These are phyloP conservation scores for Aspergillus udagawae DNA, from an alignment of 2,329 filamentous ascomycete species.

Conservation along the genomic window DNA sequence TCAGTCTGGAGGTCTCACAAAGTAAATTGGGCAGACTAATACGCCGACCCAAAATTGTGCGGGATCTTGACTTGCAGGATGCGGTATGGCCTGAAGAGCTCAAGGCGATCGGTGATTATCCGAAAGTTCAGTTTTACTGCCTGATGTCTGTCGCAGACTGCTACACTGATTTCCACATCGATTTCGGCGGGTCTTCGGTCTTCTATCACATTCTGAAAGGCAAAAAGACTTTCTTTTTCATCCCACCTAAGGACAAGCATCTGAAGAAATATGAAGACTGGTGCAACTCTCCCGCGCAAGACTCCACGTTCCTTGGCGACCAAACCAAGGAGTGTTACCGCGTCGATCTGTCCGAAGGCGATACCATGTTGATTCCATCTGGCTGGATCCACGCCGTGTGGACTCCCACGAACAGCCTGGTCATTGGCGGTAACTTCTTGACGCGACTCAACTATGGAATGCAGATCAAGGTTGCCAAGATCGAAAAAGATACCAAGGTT, in stretches of 20 bases:
- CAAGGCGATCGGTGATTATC: slow-evolving; percentile 54
- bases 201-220: slow-evolving; percentile 68
- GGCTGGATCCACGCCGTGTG: slow-evolving; percentile 71
- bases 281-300: slow-evolving; percentile 64
- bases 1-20: slow-evolving; percentile 64
- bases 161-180: slow-evolving; percentile 69
- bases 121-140: slow-evolving; percentile 65
- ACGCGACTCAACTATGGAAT: slow-evolving; percentile 63
- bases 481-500: slow-evolving; percentile 65
- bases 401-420: slow-evolving; percentile 65
- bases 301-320: slow-evolving; percentile 61
- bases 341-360: slow-evolving; percentile 62
- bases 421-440: slow-evolving; percentile 68
- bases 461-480: slow-evolving; percentile 62
- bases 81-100: slow-evolving; percentile 49
- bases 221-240: slow-evolving; percentile 68
- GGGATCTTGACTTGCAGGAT: slow-evolving; percentile 56
- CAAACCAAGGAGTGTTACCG: slow-evolving; percentile 64
- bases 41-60: slow-evolving; percentile 60
- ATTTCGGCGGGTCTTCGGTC: slow-evolving; percentile 67
- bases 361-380: slow-evolving; percentile 68
- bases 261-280: slow-evolving; percentile 68
- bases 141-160: slow-evolving; percentile 69
- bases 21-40: slow-evolving; percentile 60
- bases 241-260: slow-evolving; percentile 64